Evolutionary conservation across 768 basidiomycete genomes (phyloP).

Genomic region (Strobilomyces echinocephalus): DNA sequence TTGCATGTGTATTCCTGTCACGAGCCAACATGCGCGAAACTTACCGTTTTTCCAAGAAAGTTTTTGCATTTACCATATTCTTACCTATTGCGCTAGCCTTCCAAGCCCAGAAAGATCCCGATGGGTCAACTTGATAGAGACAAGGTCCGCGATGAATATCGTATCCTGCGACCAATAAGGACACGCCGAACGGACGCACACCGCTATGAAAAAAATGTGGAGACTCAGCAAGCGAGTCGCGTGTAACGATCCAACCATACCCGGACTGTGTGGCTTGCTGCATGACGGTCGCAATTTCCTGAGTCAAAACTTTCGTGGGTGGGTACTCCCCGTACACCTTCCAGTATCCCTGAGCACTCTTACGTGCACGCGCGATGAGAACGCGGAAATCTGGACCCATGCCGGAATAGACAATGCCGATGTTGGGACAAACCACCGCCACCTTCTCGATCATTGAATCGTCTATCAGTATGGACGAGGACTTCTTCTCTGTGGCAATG

Average conservation of each 20-base stretch:
- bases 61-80: conserved; percentile 99
- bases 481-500: conserved; percentile 99
- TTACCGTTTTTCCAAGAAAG: conserved; percentile 97
- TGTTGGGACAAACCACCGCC: conserved; percentile 95
- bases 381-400: conserved; percentile 99
- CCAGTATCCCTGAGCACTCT: conserved; percentile 99
- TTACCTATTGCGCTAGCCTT: conserved; percentile 99
- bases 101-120: conserved; percentile 99
- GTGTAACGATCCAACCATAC: conserved; percentile 44
- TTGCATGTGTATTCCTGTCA: conserved; percentile 14
- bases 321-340: conserved; percentile 99
- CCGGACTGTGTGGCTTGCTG: conserved; percentile 98
- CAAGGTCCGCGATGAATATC: conserved; percentile 91
- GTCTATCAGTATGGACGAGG: conserved; percentile 95
- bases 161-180: conserved; percentile 95
- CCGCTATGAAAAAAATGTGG: conserved; percentile 59
- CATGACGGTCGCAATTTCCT: conserved; percentile 97
- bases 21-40: conserved; percentile 31
- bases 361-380: conserved; percentile 88
- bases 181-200: conserved; percentile 98
- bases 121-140: conserved; percentile 99
- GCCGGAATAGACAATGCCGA: conserved; percentile 98
- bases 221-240: conserved; percentile 25
- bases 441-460: conserved; percentile 98
- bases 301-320: conserved; percentile 90